Evolutionary conservation across 306 rosid genomes (phyloP).

Genomic region (Ormosia semicastrata): DNA sequence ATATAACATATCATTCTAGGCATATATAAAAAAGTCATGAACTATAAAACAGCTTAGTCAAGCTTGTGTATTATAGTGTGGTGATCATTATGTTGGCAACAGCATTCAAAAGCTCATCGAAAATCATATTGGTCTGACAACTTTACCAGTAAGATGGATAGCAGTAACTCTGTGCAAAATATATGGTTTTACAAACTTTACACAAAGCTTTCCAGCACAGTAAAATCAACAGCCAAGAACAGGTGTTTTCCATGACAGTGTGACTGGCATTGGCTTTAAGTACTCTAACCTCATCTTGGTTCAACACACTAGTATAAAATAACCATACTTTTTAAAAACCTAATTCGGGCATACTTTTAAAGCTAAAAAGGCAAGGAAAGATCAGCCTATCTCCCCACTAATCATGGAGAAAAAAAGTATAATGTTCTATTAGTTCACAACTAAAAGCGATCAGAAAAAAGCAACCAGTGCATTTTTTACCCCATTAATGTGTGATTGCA

Average conservation of each 20-base stretch:
- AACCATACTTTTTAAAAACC: neutral
- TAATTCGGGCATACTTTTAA: neutral
- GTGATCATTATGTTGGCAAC: neutral
- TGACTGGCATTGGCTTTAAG: neutral
- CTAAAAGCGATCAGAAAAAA: neutral
- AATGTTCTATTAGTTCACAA: neutral
- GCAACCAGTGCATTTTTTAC: neutral
- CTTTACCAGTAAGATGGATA: neutral
- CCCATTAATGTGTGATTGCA: no score
- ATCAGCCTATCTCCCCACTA: neutral
- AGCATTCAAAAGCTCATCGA: neutral
- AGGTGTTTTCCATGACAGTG: neutral
- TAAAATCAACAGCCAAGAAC: neutral
- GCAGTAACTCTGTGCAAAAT: neutral
- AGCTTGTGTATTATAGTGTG: neutral
- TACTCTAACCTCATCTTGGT: neutral
- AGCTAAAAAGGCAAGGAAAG: neutral
- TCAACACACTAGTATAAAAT: neutral
- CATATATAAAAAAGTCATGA: neutral
- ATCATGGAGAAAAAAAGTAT: neutral
- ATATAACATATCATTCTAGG: neutral
- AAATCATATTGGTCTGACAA: neutral
- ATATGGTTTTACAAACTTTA: neutral
- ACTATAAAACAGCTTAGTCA: neutral
- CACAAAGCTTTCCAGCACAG: neutral